Evolutionary conservation across 2,329 filamentous ascomycete species (phyloP).

Genomic region (Beauveria varroae): DNA sequence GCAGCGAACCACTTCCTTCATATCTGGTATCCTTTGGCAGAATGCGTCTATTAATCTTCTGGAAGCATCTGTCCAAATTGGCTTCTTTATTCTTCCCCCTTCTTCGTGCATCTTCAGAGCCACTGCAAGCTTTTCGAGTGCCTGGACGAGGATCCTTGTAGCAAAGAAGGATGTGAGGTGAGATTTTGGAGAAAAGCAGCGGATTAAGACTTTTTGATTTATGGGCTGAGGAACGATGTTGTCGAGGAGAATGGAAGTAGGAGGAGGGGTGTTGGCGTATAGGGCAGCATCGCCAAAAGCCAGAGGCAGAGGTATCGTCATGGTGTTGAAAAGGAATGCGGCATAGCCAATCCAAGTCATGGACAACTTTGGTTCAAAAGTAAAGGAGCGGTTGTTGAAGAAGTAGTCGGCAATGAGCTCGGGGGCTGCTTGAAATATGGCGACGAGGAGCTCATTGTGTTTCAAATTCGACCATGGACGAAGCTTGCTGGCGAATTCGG

Average conservation of each 20-base stretch:
- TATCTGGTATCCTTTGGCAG: slow-evolving; percentile 66
- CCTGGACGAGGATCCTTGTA: slow-evolving; percentile 67
- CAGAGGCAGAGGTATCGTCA: slow-evolving; percentile 65
- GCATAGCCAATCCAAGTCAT: slow-evolving; percentile 94
- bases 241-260: slow-evolving; percentile 71
- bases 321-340: slow-evolving; percentile 74
- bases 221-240: slow-evolving; percentile 79
- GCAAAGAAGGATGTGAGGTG: slow-evolving; percentile 80
- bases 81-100: slow-evolving; percentile 27
- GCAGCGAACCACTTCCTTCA: slow-evolving; percentile 70
- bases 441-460: slow-evolving; percentile 73
- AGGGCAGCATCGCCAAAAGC: slow-evolving; percentile 61
- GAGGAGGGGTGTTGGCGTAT: slow-evolving; percentile 63
- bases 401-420: slow-evolving; percentile 89
- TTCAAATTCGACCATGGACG: slow-evolving; percentile 75
- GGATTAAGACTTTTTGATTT: slow-evolving; percentile 68
- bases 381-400: slow-evolving; percentile 67
- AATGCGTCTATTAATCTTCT: slow-evolving; percentile 66
- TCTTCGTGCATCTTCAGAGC: slow-evolving; percentile 55
- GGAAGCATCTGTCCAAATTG: slow-evolving; percentile 62
- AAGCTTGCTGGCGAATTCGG: slow-evolving; percentile 70
- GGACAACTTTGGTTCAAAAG: slow-evolving; percentile 84
- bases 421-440: slow-evolving; percentile 73
- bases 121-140: slow-evolving; percentile 67
- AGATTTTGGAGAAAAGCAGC: slow-evolving; percentile 71